Percentiles rank a stretch among this genome's conserved stretches.
Conservation (phyloP, 345 rosid genomes). For the Cardiospermum halicacabum region DNA sequence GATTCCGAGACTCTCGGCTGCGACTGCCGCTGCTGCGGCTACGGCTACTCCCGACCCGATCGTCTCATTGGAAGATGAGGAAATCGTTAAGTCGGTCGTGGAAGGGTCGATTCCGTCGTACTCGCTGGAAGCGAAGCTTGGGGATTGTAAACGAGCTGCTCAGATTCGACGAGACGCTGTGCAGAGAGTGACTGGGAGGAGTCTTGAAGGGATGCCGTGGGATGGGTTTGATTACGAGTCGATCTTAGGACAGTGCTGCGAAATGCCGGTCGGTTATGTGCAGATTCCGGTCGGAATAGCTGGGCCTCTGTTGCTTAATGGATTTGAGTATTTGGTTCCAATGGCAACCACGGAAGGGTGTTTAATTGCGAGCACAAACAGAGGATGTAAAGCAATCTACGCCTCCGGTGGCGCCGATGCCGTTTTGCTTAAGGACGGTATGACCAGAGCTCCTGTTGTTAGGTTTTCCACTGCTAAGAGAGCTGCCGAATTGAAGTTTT, state of each 20-base stretch:
- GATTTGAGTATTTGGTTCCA: conserved; percentile 75
- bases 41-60: conserved; percentile 29
- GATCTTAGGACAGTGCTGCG: conserved; percentile 92
- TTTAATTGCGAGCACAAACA: conserved; percentile 82
- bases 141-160: conserved; percentile 78
- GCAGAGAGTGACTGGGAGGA: conserved; percentile 71
- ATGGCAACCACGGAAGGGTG: conserved; percentile 99
- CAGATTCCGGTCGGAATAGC: conserved; percentile 94
- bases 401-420: conserved; percentile 71
- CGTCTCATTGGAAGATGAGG: conserved; percentile 52
- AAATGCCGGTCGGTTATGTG: conserved; percentile 93
- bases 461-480: conserved; percentile 52
- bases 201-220: conserved; percentile 66
- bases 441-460: conserved; percentile 88
- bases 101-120: conserved; percentile 58
- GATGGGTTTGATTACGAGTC: conserved; percentile 84
- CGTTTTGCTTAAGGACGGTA: conserved; percentile 57
- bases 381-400: conserved; percentile 87
- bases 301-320: conserved; percentile 85
- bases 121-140: conserved; percentile 67
- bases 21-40: too few relatives aligned
- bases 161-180: conserved; percentile 66
- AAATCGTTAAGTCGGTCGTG: conserved; percentile 52
- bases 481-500: conserved; percentile 74
- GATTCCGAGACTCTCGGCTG: conserved; percentile 10